Evolutionary conservation across 192 early-diverging fungal genomes (phyloP), one percentile per base, ranked within the genome.

Genomic region (Podila verticillata): DNA sequence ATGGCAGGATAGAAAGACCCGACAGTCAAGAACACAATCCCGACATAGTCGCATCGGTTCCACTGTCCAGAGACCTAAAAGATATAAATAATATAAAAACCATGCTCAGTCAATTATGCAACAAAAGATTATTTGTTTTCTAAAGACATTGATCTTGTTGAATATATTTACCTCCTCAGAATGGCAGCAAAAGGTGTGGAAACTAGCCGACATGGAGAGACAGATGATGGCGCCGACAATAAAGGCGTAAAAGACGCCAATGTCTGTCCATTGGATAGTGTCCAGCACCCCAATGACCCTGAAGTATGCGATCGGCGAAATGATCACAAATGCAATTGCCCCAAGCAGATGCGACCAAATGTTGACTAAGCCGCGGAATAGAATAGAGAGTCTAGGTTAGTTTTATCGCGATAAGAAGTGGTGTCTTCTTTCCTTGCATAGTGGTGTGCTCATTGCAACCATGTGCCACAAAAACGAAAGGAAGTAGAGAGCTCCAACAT

Each of bases 41-140:
- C 96, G n/a, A 93, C 85, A 86, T 96, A 99, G 84, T 97, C 97
- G 58, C 93, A 93, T 74, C 94, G 90, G 84, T 95, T 96, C 92
- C 93, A 96, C n/a, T 75, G 77, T 48, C 82, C 83, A 61, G 88
- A 86, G 29, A 95, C 89, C 74, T 87, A 62, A 32, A 22, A 58
- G 30, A 22, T 3, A 32, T 28, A 28, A 66, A 67, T 65, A 36
- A 29, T 24, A 39, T 10, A 60, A 7, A n/a, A n/a, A n/a, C n/a
- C n/a, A n/a, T n/a, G n/a, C n/a, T n/a, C n/a, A n/a, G n/a, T n/a
- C n/a, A n/a, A n/a, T n/a, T n/a, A n/a, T n/a, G n/a, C n/a, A n/a
- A n/a, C n/a, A n/a, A n/a, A n/a, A n/a, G n/a, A n/a, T n/a, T n/a
- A 26, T 26, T 36, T 17, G 8, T 22, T 3, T 4, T 12, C 1